Percentiles rank a stretch among this genome's conserved stretches.
These are phyloP conservation scores for Paecilomyces niveus DNA, from an alignment of 2,329 filamentous ascomycete species.

Conservation along the genomic window DNA sequence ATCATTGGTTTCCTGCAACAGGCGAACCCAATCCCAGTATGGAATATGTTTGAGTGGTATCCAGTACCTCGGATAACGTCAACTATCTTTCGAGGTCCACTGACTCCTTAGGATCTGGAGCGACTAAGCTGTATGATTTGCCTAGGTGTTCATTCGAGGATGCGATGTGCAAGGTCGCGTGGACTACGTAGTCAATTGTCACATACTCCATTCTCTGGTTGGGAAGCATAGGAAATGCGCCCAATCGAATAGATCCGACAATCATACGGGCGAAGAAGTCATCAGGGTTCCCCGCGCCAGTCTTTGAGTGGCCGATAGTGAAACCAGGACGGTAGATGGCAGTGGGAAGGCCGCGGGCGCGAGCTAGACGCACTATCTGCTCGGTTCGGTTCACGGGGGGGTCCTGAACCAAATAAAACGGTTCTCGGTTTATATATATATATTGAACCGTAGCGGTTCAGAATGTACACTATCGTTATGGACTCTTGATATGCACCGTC, in stretches of 20 bases:
- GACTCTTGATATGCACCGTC: too few species aligned
- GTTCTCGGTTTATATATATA: too few species aligned
- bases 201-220: constrained; percentile 10
- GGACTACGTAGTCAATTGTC: constrained; percentile 7
- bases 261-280: constrained; percentile 75
- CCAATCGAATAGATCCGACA: constrained; percentile 73
- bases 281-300: constrained; percentile 60
- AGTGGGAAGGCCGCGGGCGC: constrained; percentile 61
- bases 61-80: constrained; percentile 3
- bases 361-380: constrained; percentile 63
- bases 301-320: constrained; percentile 60
- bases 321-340: constrained; percentile 72
- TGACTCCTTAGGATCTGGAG: constrained; percentile 4
- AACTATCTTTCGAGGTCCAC: constrained; percentile 6
- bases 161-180: constrained; percentile 8
- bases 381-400: too few species aligned
- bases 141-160: constrained; percentile 5
- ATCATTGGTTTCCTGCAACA: not conserved
- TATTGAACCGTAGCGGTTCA: too few species aligned
- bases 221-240: constrained; percentile 11
- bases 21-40: not conserved
- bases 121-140: constrained; percentile 7
- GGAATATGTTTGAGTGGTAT: not conserved
- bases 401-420: too few species aligned
- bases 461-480: too few species aligned